phyloP scores from a whole-genome alignment of 306 rosid species.

The Mucuna pruriens region DNA sequence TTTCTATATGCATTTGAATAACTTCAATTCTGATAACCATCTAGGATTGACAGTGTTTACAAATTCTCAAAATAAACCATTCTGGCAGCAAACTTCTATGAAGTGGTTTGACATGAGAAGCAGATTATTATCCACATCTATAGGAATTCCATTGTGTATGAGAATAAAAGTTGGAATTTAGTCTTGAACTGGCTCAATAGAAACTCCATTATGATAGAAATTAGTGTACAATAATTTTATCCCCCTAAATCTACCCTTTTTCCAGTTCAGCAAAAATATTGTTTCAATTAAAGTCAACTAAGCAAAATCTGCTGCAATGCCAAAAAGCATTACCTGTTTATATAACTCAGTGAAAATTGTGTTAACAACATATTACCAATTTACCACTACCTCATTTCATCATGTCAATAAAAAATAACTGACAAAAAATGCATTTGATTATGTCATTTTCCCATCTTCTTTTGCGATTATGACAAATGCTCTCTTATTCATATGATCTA shows the following conservation, averaged over 20 bases:
- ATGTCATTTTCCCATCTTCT: background rate
- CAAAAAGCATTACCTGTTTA: background rate
- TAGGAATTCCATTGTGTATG: background rate
- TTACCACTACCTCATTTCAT: background rate
- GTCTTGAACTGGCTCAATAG: background rate
- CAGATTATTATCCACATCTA: background rate
- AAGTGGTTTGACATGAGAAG: too few species aligned
- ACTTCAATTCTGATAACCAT: background rate
- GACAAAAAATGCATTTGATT: background rate
- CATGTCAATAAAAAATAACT: background rate
- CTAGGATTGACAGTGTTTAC: too few species aligned
- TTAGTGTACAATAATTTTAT: background rate
- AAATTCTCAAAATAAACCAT: background rate
- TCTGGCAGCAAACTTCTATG: too few species aligned
- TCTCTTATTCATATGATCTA: background rate
- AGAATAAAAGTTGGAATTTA: background rate
- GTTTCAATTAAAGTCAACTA: too few species aligned
- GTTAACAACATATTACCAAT: background rate
- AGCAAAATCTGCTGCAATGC: background rate
- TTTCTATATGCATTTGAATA: background rate
- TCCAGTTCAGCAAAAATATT: background rate
- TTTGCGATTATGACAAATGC: background rate
- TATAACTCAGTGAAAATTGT: background rate
- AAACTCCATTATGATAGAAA: background rate
- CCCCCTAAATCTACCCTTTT: background rate